Evolutionary conservation across 2,329 filamentous ascomycete genomes (phyloP), one percentile per base, ranked within the genome.

Genomic region (Hypoxylon sp.): DNA sequence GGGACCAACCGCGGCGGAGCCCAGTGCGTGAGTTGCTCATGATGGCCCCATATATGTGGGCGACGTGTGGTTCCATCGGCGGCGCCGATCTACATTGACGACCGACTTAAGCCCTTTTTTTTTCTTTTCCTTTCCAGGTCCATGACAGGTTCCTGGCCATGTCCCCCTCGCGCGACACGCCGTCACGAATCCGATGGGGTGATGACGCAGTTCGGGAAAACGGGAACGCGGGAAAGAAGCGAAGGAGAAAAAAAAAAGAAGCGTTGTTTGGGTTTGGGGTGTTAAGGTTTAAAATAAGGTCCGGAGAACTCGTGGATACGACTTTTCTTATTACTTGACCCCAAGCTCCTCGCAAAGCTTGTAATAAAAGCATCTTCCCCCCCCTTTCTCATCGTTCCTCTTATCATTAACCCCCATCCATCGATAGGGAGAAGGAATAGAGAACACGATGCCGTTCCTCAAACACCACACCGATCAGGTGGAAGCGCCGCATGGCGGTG

Each of bases 371-470:
- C 19, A 26, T 19, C 39, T 50, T 51, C 39, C 22, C 32, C 52
- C 32, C 58, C 37, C 26, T 26, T 49, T 24, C n/a, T 61, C n/a
- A 7, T 24, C 37, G n/a, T n/a, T n/a, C 7, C 11, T 34, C 32
- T 34, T 34, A 34, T 34, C 32, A 3, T 34, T 15, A 34, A 19
- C n/a, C 17, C 15, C n/a, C 15, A 37, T n/a, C n/a, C 15, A 37
- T n/a, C 15, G 32, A 37, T 37, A 37, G 32, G 32, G 10, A 11
- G 15, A 28, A 22, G 28, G 22, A 13, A 44, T 22, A 8, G 20
- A 44, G 13, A 13, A 46, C 57, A 73, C 48, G 32, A 75, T 75
- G 73, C 62, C 64, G 49, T 74, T 74, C 66, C 70, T 72, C 56
- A 75, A 73, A 64, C 65, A 64, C 10, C 53, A 72, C 20, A 54